Evolutionary conservation across 1,284 basidiomycete species (phyloP).

Genomic region (Somion occarium): DNA sequence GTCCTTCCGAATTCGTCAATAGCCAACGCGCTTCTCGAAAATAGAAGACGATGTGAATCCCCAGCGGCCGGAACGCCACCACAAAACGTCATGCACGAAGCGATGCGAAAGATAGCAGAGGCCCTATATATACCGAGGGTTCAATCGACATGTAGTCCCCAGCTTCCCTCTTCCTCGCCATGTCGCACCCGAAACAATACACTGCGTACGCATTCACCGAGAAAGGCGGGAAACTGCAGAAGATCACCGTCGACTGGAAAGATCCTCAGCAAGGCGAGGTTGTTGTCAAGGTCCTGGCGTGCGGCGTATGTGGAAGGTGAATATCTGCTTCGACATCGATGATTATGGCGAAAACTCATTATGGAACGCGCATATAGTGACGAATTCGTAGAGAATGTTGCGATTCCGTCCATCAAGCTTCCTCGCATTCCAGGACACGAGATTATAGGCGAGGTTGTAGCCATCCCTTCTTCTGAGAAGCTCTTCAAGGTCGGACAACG

Average conservation of each 20-base stretch:
- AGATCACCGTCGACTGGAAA: conserved; percentile 22
- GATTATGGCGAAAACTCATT: not conserved
- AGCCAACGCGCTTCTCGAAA: too few species aligned
- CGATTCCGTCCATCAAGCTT: not conserved
- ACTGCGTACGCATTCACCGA: conserved; percentile 19
- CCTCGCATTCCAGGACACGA: conserved; percentile 25
- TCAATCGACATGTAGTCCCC: too few species aligned
- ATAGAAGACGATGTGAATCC: too few species aligned
- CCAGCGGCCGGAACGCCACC: too few species aligned
- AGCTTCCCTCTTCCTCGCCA: not conserved
- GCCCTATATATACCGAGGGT: too few species aligned
- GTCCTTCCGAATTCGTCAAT: too few species aligned
- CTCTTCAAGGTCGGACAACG: conserved; percentile 23
- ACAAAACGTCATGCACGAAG: too few species aligned
- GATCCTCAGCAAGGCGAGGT: conserved; percentile 27
- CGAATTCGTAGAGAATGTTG: not conserved
- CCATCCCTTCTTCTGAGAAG: conserved; percentile 15
- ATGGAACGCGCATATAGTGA: not conserved
- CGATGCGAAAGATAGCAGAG: too few species aligned
- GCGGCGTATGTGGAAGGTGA: conserved; percentile 23
- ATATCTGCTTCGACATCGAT: not conserved
- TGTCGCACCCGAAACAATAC: conserved; percentile 27
- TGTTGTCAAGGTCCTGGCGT: conserved; percentile 29
- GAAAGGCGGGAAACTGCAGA: conserved; percentile 1
- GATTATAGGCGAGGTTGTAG: conserved; percentile 24